Evolutionary conservation across 2,329 filamentous ascomycete genomes (phyloP), one percentile per base, ranked within the genome.

Genomic region (Aspergillus fijiensis): DNA sequence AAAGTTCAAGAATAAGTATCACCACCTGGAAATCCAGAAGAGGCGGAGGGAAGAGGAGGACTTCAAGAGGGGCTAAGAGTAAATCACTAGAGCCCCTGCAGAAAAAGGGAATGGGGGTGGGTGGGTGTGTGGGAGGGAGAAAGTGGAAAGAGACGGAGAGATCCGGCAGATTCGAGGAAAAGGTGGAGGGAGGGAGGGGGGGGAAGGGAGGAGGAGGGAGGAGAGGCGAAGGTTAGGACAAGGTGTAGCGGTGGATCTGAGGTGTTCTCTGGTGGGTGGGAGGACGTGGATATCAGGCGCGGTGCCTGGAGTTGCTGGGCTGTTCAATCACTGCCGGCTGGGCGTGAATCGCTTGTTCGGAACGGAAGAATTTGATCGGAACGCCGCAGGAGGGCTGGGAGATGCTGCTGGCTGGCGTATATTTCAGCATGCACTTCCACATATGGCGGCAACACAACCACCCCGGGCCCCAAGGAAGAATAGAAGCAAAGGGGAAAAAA

Each of bases 341-440:
- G 66, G 68, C 70, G 70, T 68, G 67, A 70, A 69, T 75, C 72
- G 72, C 73, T 75, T 74, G 73, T 69, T 73, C 73, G 73, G 72
- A 68, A 31, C 72, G 72, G 73, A 75, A 70, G 64, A 75, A 70
- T 69, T 57, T 62, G 56, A 2, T 55, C 68, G 65, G 69, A 70
- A 61, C 58, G 55, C 63, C 66, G 63, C 63, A 60, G 60, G 58
- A 67, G 69, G 72, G 71, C 72, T 73, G 72, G 68, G 63, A 67
- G 70, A 69, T 72, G 69, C 70, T 61, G 66, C 64, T 60, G 67
- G 59, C 61, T 63, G 53, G 72, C 70, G 73, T 75, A 75, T 66
- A 69, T 72, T 68, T 72, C 68, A 72, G 72, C 68, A 74, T 73
- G 69, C 65, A 67, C 59, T 58, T 59, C 57, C 62, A 59, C 47